Evolutionary conservation across 495 filamentous ascomycete species (phyloP).

Genomic region (Tetracladium setigerum): DNA sequence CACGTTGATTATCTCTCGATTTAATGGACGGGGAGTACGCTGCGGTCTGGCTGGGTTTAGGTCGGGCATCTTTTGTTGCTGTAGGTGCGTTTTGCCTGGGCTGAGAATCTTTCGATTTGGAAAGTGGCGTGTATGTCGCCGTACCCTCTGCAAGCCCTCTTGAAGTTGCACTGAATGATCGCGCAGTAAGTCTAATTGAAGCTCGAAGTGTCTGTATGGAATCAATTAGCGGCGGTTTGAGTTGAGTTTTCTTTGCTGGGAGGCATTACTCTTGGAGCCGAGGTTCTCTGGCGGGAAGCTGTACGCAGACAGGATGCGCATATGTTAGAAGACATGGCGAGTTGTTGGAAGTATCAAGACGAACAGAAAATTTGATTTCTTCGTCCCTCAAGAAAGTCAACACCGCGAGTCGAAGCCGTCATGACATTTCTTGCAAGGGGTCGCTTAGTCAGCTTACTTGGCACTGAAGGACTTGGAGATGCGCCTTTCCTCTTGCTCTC

Average conservation of each 20-base stretch:
- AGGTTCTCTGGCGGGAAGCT: conserved; percentile 5
- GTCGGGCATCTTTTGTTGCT: not conserved
- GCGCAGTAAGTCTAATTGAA: not conserved
- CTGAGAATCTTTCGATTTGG: conserved; percentile 9
- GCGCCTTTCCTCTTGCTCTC: no score
- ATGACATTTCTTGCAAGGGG: no score
- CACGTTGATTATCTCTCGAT: no score
- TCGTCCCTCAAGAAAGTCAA: no score
- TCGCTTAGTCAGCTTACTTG: no score
- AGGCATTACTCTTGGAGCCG: conserved; percentile 3
- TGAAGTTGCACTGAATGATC: conserved; percentile 9
- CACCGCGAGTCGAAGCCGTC: no score
- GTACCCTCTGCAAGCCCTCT: not conserved
- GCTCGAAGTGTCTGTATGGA: not conserved
- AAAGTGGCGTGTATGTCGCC: conserved; percentile 2
- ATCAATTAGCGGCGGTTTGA: not conserved
- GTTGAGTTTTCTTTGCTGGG: not conserved
- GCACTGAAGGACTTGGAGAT: no score
- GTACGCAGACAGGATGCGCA: conserved; percentile 15
- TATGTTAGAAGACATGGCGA: conserved; percentile 16
- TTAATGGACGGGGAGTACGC: no score
- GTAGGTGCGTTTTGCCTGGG: conserved; percentile 1
- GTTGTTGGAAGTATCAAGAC: not conserved
- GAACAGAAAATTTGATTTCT: no score
- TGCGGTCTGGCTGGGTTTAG: not conserved